A percentile compares a stretch with the other conserved stretches of the same genome.
Conservation (phyloP, 805 yeast genomes). For the Tetrapisispora iriomotensis region DNA sequence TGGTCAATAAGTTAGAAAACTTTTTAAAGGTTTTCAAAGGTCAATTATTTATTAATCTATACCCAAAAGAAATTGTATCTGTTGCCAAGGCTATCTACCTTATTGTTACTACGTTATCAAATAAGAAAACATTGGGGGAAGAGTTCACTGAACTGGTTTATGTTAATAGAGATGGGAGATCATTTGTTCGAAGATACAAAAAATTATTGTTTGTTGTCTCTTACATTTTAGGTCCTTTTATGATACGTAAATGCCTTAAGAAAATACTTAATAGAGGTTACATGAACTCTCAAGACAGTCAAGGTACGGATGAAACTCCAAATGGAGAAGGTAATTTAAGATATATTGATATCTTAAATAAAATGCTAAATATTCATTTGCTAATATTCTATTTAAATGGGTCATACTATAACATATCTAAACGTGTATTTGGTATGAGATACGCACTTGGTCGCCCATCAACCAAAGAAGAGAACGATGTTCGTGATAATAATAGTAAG, state of each 20-base stretch:
- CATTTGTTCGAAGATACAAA: slow-evolving; percentile 37
- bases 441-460: slow-evolving; percentile 65
- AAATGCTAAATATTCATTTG: slow-evolving; percentile 57
- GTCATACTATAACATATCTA: slow-evolving; percentile 66
- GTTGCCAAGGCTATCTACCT: slow-evolving; percentile 54
- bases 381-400: slow-evolving; percentile 81
- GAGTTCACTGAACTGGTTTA: slow-evolving; percentile 80
- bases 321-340: too few relatives aligned
- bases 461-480: slow-evolving; percentile 24
- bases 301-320: background rate
- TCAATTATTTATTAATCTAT: slow-evolving; percentile 53
- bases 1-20: slow-evolving; percentile 47
- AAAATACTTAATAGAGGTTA: too few relatives aligned
- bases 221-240: slow-evolving; percentile 55
- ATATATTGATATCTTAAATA: slow-evolving; percentile 38
- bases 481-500: slow-evolving; percentile 31
- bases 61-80: slow-evolving; percentile 52
- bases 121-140: slow-evolving; percentile 82
- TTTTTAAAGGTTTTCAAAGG: slow-evolving; percentile 46
- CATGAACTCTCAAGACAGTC: background rate
- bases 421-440: slow-evolving; percentile 68
- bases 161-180: slow-evolving; percentile 43
- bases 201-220: slow-evolving; percentile 51
- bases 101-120: slow-evolving; percentile 62
- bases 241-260: slow-evolving; percentile 28